A percentile compares a stretch with the other conserved stretches of the same genome.
Evolutionary conservation across 2,329 filamentous ascomycete genomes (phyloP).

Genomic region (Aspergillus ochraceoroseus): DNA sequence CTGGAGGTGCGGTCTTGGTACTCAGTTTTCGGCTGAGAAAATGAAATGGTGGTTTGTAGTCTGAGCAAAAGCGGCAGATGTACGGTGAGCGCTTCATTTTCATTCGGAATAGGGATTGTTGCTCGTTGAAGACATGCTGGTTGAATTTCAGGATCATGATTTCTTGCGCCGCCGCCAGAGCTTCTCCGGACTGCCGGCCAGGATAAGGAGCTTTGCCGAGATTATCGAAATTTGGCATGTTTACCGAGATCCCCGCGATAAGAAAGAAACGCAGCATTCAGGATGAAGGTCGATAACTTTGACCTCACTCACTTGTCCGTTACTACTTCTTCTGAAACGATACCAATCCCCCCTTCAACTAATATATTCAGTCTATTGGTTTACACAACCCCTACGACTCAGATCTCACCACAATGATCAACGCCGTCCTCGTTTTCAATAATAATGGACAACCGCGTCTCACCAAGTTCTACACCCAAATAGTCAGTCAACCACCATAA

Average conservation of each 20-base stretch:
- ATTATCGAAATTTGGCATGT: slow-evolving; percentile 4
- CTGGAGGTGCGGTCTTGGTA: slow-evolving; percentile 14
- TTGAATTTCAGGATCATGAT: too few species aligned
- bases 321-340: too few species aligned
- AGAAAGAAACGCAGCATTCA: too few species aligned
- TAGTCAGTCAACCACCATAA: slow-evolving; percentile 60
- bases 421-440: slow-evolving; percentile 97
- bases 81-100: slow-evolving; percentile 10
- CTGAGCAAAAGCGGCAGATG: slow-evolving; percentile 10
- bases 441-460: slow-evolving; percentile 93
- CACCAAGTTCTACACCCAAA: slow-evolving; percentile 97
- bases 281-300: too few species aligned
- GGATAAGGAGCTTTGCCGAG: slow-evolving; percentile 18
- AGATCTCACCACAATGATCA: slow-evolving; percentile 66
- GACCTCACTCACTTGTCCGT: too few species aligned
- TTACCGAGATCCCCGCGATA: slow-evolving; percentile 20
- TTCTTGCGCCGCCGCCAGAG: slow-evolving; percentile 6
- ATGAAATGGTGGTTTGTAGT: slow-evolving; percentile 8
- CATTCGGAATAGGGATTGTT: too few species aligned
- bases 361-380: too few species aligned
- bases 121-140: too few species aligned
- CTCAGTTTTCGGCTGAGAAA: slow-evolving; percentile 9
- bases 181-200: slow-evolving; percentile 16
- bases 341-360: too few species aligned
- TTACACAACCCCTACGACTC: too few species aligned